Evolutionary conservation across 139 green algal genomes (phyloP), one percentile per base, ranked within the genome.

Genomic region (Eudorina sp.): DNA sequence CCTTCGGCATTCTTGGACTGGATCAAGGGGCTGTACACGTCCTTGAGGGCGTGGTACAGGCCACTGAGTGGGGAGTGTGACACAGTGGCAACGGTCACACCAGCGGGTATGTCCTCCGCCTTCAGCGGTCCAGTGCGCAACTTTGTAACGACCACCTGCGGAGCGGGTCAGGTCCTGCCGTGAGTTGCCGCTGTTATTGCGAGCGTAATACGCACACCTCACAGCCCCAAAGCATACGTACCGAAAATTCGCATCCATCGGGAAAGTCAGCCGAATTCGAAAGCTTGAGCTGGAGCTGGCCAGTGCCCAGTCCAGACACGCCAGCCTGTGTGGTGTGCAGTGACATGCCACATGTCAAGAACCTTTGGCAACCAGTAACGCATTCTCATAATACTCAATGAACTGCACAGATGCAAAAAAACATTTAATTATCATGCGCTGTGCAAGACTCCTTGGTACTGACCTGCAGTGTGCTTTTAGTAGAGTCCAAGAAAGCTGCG

Each of bases 121-220:
- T 19, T 27, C 13, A 96, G 29, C 2, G 90, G 79, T 0, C 92
- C 94, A 19, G 84, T 53, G n/a, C 76, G 75, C 53, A 94, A 75
- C 82, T 96, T 96, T 79, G 88, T 86, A 9, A 96, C 53, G 0
- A 92, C 58, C n/a, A 96, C 41, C 93, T 96, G 89, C 86, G 88
- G n/a, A 21, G 58, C 27, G 27, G 16, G 27, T 69, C 58, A 69
- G 58, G n/a, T n/a, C n/a, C n/a, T n/a, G n/a, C n/a, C n/a, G n/a
- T n/a, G n/a, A n/a, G n/a, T n/a, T n/a, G n/a, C n/a, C n/a, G n/a
- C n/a, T n/a, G n/a, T n/a, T n/a, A n/a, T n/a, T n/a, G n/a, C 11
- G 27, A 21, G 58, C 11, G 27, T 8, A 69, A 2, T 40, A 72
- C 27, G 58, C 58, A 31, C 27, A 8, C 27, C 23, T n/a, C 27